A percentile compares a stretch with the other conserved stretches of the same genome.
Conservation (phyloP, 2,329 filamentous ascomycete species). For the Dissoconium aciculare region DNA sequence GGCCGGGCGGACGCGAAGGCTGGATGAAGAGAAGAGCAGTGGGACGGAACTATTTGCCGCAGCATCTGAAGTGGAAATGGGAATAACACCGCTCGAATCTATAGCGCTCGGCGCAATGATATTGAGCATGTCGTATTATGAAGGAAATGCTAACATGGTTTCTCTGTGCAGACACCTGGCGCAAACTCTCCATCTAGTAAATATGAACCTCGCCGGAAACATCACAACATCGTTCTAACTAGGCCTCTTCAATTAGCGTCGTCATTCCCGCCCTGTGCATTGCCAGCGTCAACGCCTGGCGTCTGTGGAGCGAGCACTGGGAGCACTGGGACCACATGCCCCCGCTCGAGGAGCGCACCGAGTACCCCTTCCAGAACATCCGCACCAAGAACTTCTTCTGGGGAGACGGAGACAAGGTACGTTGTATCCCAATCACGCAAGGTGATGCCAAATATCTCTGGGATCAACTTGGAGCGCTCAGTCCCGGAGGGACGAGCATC, state of each 20-base stretch:
- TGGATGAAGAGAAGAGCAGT: too few species aligned
- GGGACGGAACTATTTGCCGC: too few species aligned
- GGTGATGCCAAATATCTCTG: too few species aligned
- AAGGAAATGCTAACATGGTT: conserved; percentile 9
- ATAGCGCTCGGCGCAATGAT: too few species aligned
- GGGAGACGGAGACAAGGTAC: conserved; percentile 89
- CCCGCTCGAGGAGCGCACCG: conserved; percentile 74
- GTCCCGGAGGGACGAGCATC: background rate
- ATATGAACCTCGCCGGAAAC: conserved; percentile 25
- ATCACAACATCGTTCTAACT: too few species aligned
- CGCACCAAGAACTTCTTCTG: conserved; percentile 89
- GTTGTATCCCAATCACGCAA: conserved; percentile 16
- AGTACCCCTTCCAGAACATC: conserved; percentile 98
- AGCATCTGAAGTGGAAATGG: too few species aligned
- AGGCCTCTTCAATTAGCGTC: too few species aligned
- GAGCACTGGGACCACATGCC: conserved; percentile 80
- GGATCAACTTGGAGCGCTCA: too few species aligned
- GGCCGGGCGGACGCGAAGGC: too few species aligned
- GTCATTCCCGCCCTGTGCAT: conserved; percentile 59
- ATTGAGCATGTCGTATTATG: too few species aligned
- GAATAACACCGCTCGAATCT: too few species aligned
- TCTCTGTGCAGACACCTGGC: conserved; percentile 65
- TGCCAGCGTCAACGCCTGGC: conserved; percentile 67
- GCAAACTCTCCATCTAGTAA: conserved; percentile 92
- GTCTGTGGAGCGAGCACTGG: conserved; percentile 92